phyloP scores from a whole-genome alignment of 164 flowering plant genomes.

The Magnolia sinica region DNA sequence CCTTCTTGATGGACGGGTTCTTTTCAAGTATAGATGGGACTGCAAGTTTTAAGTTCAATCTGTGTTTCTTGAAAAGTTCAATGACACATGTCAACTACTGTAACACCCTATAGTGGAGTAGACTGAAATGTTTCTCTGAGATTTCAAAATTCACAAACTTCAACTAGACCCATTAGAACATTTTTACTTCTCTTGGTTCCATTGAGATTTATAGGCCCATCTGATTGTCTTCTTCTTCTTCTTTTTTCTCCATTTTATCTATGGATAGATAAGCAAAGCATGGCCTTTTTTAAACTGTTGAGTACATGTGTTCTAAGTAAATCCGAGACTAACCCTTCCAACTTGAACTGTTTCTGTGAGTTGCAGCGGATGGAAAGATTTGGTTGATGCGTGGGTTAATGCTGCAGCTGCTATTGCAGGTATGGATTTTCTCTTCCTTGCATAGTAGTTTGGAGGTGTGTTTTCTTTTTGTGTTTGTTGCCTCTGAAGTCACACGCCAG shows the following conservation, averaged over 20 bases:
- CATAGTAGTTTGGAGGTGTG: neutral
- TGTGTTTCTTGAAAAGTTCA: neutral
- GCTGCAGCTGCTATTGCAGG: conserved; percentile 49
- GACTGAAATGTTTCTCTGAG: neutral
- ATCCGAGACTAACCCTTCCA: neutral
- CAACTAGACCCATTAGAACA: neutral
- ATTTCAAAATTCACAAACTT: neutral
- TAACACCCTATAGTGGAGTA: no score
- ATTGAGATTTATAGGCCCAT: neutral
- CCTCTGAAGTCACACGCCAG: neutral
- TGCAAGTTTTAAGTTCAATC: neutral
- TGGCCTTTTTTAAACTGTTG: neutral
- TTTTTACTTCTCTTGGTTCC: neutral
- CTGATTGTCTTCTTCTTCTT: neutral
- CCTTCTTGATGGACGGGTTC: neutral
- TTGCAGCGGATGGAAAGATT: conserved; percentile 72
- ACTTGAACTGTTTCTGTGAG: conserved; percentile 1
- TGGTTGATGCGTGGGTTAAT: conserved; percentile 74
- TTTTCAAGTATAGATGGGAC: neutral
- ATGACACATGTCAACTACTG: neutral
- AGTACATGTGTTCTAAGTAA: neutral
- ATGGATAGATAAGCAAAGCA: neutral
- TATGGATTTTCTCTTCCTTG: conserved; percentile 12
- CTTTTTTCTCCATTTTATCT: neutral
- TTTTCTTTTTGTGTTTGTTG: neutral